phyloP scores from a whole-genome alignment of 345 rosid species.

The Eutrema yunnanense region DNA sequence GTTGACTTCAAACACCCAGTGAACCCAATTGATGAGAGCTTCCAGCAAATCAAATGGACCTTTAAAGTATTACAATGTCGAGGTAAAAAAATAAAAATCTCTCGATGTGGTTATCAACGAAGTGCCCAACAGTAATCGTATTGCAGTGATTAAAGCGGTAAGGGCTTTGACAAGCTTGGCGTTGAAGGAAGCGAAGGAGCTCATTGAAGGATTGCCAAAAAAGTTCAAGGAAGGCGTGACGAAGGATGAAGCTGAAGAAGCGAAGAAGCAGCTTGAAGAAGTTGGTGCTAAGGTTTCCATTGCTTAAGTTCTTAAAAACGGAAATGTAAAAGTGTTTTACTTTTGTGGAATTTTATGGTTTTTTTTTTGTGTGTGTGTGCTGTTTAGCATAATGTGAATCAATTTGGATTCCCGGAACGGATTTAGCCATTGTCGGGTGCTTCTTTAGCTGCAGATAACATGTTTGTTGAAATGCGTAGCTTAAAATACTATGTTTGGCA shows the following conservation, averaged over 20 bases:
- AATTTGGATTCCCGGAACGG: not conserved
- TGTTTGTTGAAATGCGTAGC: conserved; percentile 11
- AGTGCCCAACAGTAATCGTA: conserved; percentile 60
- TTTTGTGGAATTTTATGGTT: not conserved
- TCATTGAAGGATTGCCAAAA: conserved; percentile 82
- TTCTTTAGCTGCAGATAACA: not conserved
- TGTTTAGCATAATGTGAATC: conserved; percentile 12
- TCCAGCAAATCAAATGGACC: conserved; percentile 45
- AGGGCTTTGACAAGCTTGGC: conserved; percentile 66
- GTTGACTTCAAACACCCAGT: conserved; percentile 56
- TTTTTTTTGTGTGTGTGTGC: not conserved
- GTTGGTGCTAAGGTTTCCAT: conserved; percentile 64
- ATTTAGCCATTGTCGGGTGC: not conserved
- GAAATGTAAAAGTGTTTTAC: conserved; percentile 1
- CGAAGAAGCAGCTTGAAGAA: conserved; percentile 73
- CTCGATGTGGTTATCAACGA: conserved; percentile 58
- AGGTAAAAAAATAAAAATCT: conserved; percentile 30
- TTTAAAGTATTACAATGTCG: conserved; percentile 52
- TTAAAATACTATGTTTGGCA: not conserved
- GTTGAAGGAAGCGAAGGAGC: conserved; percentile 73
- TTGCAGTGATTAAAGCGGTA: conserved; percentile 69
- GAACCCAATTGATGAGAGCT: conserved; percentile 28
- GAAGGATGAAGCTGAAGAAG: conserved; percentile 74
- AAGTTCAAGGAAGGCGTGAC: conserved; percentile 71
- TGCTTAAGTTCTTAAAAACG: conserved; percentile 20